These are phyloP conservation scores for Agapanthus africanus DNA, from an alignment of 106 monocot species.

Conservation along the genomic window DNA sequence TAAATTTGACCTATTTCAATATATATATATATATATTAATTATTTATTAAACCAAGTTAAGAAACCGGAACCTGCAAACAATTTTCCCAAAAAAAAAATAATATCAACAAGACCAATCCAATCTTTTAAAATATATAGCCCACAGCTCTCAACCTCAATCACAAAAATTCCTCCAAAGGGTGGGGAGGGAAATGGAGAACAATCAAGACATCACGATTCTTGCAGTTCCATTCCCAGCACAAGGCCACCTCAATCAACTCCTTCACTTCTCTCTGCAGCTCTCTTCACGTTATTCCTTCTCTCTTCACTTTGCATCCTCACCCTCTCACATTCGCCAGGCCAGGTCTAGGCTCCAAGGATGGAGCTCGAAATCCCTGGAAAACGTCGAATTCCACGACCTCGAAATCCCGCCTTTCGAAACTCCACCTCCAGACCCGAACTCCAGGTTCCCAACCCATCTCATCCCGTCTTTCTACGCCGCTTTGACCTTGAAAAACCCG, in stretches of 20 bases:
- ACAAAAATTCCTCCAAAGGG: too few relatives aligned
- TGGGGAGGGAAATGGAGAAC: too few relatives aligned
- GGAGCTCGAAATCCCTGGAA: slow-evolving; percentile 21
- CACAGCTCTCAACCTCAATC: too few relatives aligned
- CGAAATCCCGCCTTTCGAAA: slow-evolving; percentile 23
- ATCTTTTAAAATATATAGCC: too few relatives aligned
- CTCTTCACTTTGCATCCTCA: slow-evolving; percentile 51
- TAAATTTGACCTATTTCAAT: too few relatives aligned
- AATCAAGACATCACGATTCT: slow-evolving; percentile 41
- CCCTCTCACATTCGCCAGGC: slow-evolving; percentile 48
- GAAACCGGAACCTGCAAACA: too few relatives aligned
- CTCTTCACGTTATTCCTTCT: slow-evolving; percentile 19
- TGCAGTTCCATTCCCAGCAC: slow-evolving; percentile 60
- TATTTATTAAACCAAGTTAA: too few relatives aligned
- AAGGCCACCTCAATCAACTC: slow-evolving; percentile 79
- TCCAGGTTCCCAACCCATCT: slow-evolving; percentile 10
- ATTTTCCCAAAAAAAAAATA: too few relatives aligned
- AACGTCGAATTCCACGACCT: slow-evolving; percentile 40
- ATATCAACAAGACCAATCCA: too few relatives aligned
- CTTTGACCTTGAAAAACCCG: slow-evolving; percentile 8
- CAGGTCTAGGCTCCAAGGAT: slow-evolving; percentile 39
- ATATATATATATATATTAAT: too few relatives aligned
- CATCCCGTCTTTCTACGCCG: slow-evolving; percentile 21
- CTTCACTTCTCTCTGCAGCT: slow-evolving; percentile 61
- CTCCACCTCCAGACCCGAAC: slow-evolving; percentile 21